Conservation (phyloP, 257 asterid species). For the Forsythia suspensa region DNA sequence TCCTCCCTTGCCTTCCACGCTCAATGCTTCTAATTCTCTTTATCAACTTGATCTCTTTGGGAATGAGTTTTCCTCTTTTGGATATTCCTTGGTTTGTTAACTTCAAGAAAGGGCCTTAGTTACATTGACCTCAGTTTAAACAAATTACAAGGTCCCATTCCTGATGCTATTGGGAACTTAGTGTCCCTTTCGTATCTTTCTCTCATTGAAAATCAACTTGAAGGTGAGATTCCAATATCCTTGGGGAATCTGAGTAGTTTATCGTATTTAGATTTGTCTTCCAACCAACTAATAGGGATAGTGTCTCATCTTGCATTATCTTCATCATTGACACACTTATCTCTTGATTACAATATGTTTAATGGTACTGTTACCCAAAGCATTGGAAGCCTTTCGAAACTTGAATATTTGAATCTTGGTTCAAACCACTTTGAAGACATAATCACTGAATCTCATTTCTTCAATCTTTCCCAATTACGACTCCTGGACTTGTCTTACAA, state of each 20-base stretch:
- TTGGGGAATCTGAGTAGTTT: neutral
- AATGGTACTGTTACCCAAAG: neutral
- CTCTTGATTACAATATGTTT: constrained; percentile 3
- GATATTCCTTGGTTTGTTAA: constrained; percentile 13
- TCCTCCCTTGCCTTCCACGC: neutral
- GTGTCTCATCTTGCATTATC: neutral
- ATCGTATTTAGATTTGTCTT: neutral
- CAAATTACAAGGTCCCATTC: neutral
- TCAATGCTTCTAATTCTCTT: neutral
- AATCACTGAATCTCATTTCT: neutral
- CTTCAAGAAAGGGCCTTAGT: constrained; percentile 6
- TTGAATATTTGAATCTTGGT: neutral
- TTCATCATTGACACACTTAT: neutral
- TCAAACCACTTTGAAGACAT: constrained; percentile 16
- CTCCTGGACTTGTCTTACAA: neutral
- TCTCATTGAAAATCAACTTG: too few relatives aligned
- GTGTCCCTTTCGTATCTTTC: too few relatives aligned
- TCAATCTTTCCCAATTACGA: neutral
- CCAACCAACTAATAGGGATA: neutral
- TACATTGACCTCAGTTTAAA: neutral
- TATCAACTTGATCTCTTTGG: neutral
- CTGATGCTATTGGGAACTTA: too few relatives aligned
- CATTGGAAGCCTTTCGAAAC: neutral
- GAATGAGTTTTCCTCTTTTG: neutral
- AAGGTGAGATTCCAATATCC: neutral